Base-by-base conservation (phyloP, 441 rosid genomes). In the Eutrema salsugineum region DNA sequence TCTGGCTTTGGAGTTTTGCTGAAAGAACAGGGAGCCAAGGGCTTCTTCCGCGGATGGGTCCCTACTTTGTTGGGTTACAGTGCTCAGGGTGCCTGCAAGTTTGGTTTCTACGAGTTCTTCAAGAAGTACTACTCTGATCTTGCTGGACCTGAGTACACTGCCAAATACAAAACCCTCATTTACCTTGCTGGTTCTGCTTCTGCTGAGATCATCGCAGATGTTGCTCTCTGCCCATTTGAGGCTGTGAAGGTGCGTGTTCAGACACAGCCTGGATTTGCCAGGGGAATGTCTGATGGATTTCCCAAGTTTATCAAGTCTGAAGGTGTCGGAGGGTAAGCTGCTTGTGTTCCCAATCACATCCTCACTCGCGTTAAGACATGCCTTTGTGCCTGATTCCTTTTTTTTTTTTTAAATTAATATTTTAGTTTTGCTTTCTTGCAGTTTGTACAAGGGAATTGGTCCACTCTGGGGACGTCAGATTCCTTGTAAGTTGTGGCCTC, bases 391-490 rank as follows among this genome's bases (percentile, higher is more conserved):
- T 27, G 22, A 43, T 65, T 46, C 71, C 42, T 9, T 46, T 0
- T 15, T n/a, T 30, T 57, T 48, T n/a, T n/a, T n/a, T n/a, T n/a
- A n/a, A n/a, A n/a, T n/a, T n/a, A n/a, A n/a, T n/a, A n/a, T n/a
- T n/a, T n/a, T n/a, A n/a, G n/a, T n/a, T n/a, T n/a, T n/a, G n/a
- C n/a, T 43, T 32, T 19, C 28, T 46, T 81, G 75, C 90, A 96
- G 99, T 76, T 80, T 96, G 87, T 96, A 96, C 77, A 96, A 93
- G 84, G 99, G 99, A 43, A 20, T 96, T 64, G 97, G 81, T 82
- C 99, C 99, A 65, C 97, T 96, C 5, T 96, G 99, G 99, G 99
- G 99, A 56, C 99, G 99, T 73, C 99, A 95, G 81, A 95, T 95
- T 81, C 99, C 99, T 71, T 95, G 99, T 93, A 83, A 87, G 98